Evolutionary conservation across 305 asterid genomes (phyloP), one percentile per base, ranked within the genome.

Genomic region (Fraxinus sp.): DNA sequence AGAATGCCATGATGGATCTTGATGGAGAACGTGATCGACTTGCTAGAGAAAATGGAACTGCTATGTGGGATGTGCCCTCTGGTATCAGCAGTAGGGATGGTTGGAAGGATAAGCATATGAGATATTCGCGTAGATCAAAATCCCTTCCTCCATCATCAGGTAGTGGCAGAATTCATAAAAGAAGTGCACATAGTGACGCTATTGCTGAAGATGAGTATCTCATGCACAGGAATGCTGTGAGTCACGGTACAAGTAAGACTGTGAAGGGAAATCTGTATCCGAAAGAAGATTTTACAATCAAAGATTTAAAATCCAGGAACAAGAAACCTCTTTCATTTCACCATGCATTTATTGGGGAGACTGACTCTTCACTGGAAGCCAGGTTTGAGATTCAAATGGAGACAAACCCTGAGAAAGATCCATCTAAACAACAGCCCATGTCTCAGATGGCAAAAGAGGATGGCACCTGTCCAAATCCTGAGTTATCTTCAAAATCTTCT

Each of bases 41-140:
- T 85, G 81, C 84, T 79, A 73, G 90, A 85, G 82, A 76, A 80
- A 84, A 80, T 85, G 85, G 84, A 74, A 75, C 82, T 81, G 86
- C 84, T 46, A 46, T 13, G 57, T 46, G 57, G 86, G 87, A 89
- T 80, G 85, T 77, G 66, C 92, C 96, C 79, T 80, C 77, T 75
- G 94, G 98, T 79, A 91, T 96, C 78, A 94, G 97, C 84, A 91
- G 94, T 82, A 91, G 92, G 78, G 97, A 96, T 86, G 97, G 97
- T 68, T 90, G 97, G 96, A 91, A 89, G 84, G 95, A 91, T 81
- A 91, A 88, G 79, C 80, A 82, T 49, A 74, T 71, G 81, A 89
- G 89, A 84, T 86, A 76, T 81, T 88, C 94, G 33, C 88, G 90
- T 36, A 84, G 92, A 80, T 89, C 94, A 9, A 89, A 89, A 79